A percentile compares a stretch with the other conserved stretches of the same genome.
Conservation (phyloP, 441 rosid genomes). For the Jatropha multifida region DNA sequence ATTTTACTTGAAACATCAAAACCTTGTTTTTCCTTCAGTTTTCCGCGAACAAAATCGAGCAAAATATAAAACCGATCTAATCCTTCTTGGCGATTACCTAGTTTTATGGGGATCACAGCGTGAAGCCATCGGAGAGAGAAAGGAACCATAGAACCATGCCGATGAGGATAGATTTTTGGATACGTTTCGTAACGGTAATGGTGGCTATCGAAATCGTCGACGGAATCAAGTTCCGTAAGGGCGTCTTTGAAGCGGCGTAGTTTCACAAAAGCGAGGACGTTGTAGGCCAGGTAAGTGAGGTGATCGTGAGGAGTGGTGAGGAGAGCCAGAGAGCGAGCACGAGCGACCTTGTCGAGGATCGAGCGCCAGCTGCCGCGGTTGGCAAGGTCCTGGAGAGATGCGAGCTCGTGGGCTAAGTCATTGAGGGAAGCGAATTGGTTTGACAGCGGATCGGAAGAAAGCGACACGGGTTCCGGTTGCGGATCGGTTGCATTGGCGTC, state of each 20-base stretch:
- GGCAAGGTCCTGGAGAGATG: conserved; percentile 78
- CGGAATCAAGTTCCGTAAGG: conserved; percentile 56
- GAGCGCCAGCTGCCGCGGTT: conserved; percentile 80
- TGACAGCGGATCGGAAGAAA: conserved; percentile 46
- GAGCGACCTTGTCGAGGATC: conserved; percentile 66
- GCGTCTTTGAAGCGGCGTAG: conserved; percentile 85
- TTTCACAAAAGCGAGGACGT: conserved; percentile 67
- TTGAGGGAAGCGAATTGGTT: conserved; percentile 58
- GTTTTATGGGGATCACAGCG: conserved; percentile 59
- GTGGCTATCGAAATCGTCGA: conserved; percentile 68
- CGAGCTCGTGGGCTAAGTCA: conserved; percentile 71
- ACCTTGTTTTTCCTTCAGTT: conserved; percentile 28
- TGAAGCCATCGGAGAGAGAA: conserved; percentile 82
- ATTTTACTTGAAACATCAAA: conserved; percentile 35
- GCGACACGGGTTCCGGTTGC: neutral
- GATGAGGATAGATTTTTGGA: conserved; percentile 62
- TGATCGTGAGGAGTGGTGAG: conserved; percentile 73
- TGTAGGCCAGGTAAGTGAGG: conserved; percentile 75
- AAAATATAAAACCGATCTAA: conserved; percentile 67
- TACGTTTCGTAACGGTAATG: conserved; percentile 70
- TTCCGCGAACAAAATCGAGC: conserved; percentile 62
- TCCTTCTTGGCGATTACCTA: conserved; percentile 63
- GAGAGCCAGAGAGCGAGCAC: conserved; percentile 56
- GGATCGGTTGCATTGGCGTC: conserved; percentile 5
- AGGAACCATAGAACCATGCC: conserved; percentile 84